phyloP scores from a whole-genome alignment of 2,329 filamentous ascomycete species.

The Stemphylium beticola region DNA sequence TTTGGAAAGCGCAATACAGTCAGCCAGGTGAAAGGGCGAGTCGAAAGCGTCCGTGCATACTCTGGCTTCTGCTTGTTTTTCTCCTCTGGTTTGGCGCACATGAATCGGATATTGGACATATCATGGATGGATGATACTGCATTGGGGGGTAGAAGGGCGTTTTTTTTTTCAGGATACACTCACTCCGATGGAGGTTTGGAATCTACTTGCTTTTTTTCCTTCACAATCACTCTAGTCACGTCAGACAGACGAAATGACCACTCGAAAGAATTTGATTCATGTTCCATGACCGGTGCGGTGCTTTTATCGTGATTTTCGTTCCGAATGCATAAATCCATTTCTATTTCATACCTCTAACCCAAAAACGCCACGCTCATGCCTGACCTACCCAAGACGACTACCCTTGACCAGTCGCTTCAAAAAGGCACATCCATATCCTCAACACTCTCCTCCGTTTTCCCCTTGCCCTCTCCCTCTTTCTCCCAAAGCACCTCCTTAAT shows the following conservation, averaged over 20 bases:
- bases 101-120: neutral
- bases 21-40: slow-evolving; percentile 22
- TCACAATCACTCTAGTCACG: neutral
- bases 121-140: slow-evolving; percentile 9
- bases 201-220: neutral
- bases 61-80: neutral
- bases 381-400: no score
- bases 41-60: slow-evolving; percentile 2
- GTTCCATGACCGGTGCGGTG: neutral
- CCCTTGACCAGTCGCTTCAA: slow-evolving; percentile 38
- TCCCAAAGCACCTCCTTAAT: slow-evolving; percentile 62
- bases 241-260: neutral
- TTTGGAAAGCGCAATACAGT: slow-evolving; percentile 23
- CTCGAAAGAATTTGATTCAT: neutral
- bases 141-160: slow-evolving; percentile 6
- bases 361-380: neutral
- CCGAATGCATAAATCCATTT: neutral
- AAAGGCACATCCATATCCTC: slow-evolving; percentile 75
- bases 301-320: neutral
- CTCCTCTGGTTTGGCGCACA: neutral
- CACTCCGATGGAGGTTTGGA: slow-evolving; percentile 2
- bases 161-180: neutral
- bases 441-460: slow-evolving; percentile 61
- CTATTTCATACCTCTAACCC: neutral
- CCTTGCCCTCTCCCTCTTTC: slow-evolving; percentile 33